Percentiles rank a stretch among this genome's conserved stretches.
Conservation (phyloP, 257 asterid genomes). For the Capsicum chinense region DNA sequence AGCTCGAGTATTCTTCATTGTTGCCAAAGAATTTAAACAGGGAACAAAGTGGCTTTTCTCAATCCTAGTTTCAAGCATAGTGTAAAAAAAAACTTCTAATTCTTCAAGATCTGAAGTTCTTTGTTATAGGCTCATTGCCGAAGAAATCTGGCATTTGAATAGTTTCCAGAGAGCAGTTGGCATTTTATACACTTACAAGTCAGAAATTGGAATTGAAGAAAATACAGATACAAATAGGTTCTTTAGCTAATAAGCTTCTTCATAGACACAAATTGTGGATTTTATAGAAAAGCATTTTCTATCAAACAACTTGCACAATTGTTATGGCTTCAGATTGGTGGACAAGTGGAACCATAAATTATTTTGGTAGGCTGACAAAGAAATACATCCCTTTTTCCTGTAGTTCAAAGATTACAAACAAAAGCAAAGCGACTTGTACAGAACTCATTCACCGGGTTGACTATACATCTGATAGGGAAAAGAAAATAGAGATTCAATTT, state of each 20-base stretch:
- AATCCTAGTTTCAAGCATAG: constrained; percentile 1
- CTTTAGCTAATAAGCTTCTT: constrained; percentile 21
- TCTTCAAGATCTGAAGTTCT: not conserved
- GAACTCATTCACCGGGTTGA: constrained; percentile 26
- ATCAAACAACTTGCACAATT: constrained; percentile 22
- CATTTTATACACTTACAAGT: constrained; percentile 5
- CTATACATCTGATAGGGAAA: constrained; percentile 25
- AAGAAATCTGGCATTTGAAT: not conserved
- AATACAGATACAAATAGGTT: not conserved
- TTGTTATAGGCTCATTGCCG: not conserved
- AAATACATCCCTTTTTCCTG: constrained; percentile 18
- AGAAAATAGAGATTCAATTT: constrained; percentile 16
- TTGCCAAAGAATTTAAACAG: not conserved
- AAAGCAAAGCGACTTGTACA: constrained; percentile 26
- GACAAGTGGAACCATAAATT: constrained; percentile 11
- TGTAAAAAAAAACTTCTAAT: too few species aligned
- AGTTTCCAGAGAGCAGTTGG: not conserved
- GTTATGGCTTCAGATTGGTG: constrained; percentile 22
- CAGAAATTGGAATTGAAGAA: not conserved
- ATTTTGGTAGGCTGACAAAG: constrained; percentile 26
- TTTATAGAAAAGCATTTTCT: not conserved
- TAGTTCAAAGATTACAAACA: constrained; percentile 24
- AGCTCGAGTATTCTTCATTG: too few species aligned
- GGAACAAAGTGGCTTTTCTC: not conserved
- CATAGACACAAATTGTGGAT: constrained; percentile 6